These are phyloP conservation scores for Solanum etuberosum DNA, from an alignment of 257 asterid species.

Conservation along the genomic window DNA sequence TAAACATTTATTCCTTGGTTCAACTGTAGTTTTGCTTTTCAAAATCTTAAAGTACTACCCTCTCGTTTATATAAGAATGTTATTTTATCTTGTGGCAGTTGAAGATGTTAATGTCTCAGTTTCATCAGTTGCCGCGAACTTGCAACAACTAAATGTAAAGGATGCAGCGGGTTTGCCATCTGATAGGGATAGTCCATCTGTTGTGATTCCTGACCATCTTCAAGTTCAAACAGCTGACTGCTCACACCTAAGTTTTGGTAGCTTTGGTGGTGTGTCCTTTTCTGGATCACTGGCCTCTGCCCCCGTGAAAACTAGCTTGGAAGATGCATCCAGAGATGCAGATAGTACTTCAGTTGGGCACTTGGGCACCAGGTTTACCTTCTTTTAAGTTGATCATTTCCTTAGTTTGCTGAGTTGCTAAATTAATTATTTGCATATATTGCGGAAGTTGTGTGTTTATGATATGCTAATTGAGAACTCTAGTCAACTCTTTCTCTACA, in stretches of 20 bases:
- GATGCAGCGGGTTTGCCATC: constrained; percentile 31
- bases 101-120: constrained; percentile 37
- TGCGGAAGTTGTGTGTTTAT: not conserved
- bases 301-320: constrained; percentile 37
- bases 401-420: not conserved
- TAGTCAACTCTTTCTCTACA: not conserved
- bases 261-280: constrained; percentile 41
- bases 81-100: constrained; percentile 32
- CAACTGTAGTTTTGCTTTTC: not conserved
- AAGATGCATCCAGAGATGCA: constrained; percentile 33
- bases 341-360: constrained; percentile 39
- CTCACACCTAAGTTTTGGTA: constrained; percentile 90
- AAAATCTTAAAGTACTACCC: not conserved
- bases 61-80: not conserved
- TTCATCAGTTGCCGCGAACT: constrained; percentile 39
- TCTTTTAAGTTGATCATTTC: not conserved
- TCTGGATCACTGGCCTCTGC: constrained; percentile 36
- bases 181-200: constrained; percentile 45
- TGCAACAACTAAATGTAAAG: constrained; percentile 46
- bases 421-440: not conserved
- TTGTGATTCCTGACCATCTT: constrained; percentile 76
- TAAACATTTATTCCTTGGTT: not conserved
- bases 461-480: not conserved
- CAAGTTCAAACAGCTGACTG: constrained; percentile 69
- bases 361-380: constrained; percentile 42